Percentiles rank a stretch among this genome's conserved stretches.
Conservation (phyloP, 192 early-diverging fungal genomes). For the Gryganskiella cystojenkinii region DNA sequence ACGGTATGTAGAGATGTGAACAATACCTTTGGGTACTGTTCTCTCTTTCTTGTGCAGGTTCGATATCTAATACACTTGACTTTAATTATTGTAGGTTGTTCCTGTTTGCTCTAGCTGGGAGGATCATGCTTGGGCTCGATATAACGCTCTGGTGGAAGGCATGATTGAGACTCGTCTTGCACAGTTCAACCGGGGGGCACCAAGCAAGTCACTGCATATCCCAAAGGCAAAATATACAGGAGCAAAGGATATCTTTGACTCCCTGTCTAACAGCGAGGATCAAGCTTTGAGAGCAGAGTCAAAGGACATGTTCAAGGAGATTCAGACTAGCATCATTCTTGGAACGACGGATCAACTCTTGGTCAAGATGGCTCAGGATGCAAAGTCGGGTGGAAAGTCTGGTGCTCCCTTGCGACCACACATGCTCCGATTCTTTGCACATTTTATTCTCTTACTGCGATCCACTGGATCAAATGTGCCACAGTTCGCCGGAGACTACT, state of each 20-base stretch:
- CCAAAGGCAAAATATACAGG: constrained; percentile 10
- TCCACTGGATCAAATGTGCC: constrained; percentile 61
- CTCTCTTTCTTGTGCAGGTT: neutral
- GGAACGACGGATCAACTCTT: constrained; percentile 39
- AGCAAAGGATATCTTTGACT: constrained; percentile 32
- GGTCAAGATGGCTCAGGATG: constrained; percentile 26
- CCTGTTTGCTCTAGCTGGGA: constrained; percentile 88
- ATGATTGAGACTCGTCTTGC: constrained; percentile 53
- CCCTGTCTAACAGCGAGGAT: constrained; percentile 22
- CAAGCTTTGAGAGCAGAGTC: constrained; percentile 23
- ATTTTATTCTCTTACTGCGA: constrained; percentile 73
- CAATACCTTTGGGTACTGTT: neutral
- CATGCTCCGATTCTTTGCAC: constrained; percentile 76
- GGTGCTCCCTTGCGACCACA: constrained; percentile 54
- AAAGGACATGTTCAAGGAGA: constrained; percentile 31
- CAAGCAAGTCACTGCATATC: constrained; percentile 18
- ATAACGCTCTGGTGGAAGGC: constrained; percentile 76
- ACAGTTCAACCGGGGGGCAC: constrained; percentile 31
- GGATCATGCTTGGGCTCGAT: constrained; percentile 87
- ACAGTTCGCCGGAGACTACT: constrained; percentile 53
- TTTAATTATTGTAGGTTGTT: constrained; percentile 54
- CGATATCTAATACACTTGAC: neutral
- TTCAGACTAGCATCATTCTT: constrained; percentile 47
- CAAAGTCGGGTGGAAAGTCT: neutral
- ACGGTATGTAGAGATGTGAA: constrained; percentile 58